Base-by-base conservation (phyloP, 257 asterid genomes). In the Phtheirospermum japonicum region DNA sequence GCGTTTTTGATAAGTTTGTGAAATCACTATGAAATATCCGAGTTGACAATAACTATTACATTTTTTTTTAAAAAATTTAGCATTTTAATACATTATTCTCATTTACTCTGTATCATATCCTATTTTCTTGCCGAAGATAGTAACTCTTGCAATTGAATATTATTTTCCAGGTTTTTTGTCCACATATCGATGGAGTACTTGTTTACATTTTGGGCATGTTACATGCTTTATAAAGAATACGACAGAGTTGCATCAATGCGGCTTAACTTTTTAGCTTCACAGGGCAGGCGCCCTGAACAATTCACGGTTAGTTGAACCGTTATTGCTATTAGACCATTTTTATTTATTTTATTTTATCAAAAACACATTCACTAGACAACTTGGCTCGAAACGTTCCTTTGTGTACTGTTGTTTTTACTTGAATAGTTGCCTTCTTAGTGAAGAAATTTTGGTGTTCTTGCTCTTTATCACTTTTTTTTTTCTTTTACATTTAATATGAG, bases 171-270 rank as follows among this genome's bases (percentile, higher is more conserved):
- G 89, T 93, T 93, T 63, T 87, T 93, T 57, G 80, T 82, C 76
- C 99, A 93, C 79, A 85, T 93, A 80, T 70, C 83, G 20, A 59
- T 87, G 87, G 92, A 83, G 61, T 93, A 87, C 83, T 45, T 89
- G 74, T 87, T 89, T 75, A 87, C 97, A 0, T 79, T 89, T 65
- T 93, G 99, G 99, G 77, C 78, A 7, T 93, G 97, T 76, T 93
- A 57, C 78, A 73, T 89, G 89, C 97, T 93, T 60, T 89, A 87
- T 75, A 87, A 80, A 74, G 99, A 93, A 68, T 93, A 93, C 69
- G 87, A 68, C 67, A 80, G 74, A 71, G 87, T 93, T 69, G 95
- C 91, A 28, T 73, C 91, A 33, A 80, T 93, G 96, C 81, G 99
- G 57, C 85, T 89, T 23, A 79, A 68, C 0, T 90, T 87, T 75